phyloP scores from a whole-genome alignment of 495 filamentous ascomycete genomes.

The Lasiosphaeria miniovina region DNA sequence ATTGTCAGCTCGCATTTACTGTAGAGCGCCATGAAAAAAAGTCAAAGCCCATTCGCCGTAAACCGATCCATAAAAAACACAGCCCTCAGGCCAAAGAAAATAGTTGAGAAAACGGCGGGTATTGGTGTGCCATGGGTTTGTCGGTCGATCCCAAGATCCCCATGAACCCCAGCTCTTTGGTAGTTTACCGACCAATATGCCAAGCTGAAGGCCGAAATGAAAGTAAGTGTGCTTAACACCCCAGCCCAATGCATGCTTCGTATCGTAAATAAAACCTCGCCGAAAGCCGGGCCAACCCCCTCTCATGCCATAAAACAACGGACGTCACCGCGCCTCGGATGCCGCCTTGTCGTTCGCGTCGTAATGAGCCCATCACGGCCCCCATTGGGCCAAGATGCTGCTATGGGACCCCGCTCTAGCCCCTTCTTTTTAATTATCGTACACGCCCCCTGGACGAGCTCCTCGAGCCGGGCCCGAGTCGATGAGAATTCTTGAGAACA shows the following conservation, averaged over 20 bases:
- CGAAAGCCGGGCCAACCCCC: no score
- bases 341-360: no score
- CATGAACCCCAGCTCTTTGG: background rate
- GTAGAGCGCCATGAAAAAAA: conserved; percentile 1
- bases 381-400: conserved; percentile 2
- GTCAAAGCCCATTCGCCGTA: conserved; percentile 4
- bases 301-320: no score
- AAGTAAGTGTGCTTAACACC: conserved; percentile 26
- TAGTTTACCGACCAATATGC: conserved; percentile 4
- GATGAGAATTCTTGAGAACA: conserved; percentile 24
- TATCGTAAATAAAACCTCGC: no score
- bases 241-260: conserved; percentile 30
- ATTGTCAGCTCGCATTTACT: background rate
- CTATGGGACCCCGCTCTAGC: no score
- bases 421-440: conserved; percentile 23
- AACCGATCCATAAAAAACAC: background rate
- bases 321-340: no score
- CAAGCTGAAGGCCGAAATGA: conserved; percentile 8
- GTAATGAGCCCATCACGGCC: background rate
- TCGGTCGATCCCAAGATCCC: background rate
- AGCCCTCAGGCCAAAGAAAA: background rate
- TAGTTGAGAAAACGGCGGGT: conserved; percentile 12
- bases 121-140: conserved; percentile 4
- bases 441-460: conserved; percentile 25
- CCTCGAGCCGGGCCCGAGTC: conserved; percentile 28